Conservation (phyloP, 2,329 filamentous ascomycete genomes). For the Hymenoscyphus albidus region DNA sequence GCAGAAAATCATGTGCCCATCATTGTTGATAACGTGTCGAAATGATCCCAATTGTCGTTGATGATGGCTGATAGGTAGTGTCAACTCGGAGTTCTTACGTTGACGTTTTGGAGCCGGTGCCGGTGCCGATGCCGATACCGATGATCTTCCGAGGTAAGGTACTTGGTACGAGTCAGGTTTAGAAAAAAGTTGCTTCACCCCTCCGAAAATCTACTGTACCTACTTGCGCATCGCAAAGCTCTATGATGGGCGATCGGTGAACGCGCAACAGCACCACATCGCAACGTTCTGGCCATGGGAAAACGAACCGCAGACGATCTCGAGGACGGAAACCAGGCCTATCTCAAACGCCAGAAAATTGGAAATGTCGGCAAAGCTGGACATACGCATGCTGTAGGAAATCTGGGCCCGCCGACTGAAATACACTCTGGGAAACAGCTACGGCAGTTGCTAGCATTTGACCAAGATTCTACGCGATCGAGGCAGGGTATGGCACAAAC, state of each 20-base stretch:
- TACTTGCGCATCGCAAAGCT: background rate
- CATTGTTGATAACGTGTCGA: constrained; percentile 19
- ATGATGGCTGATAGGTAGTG: constrained; percentile 6
- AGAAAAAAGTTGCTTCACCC: constrained; percentile 12
- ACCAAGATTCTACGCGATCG: constrained; percentile 64
- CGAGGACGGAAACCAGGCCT: constrained; percentile 33
- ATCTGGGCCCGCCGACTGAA: constrained; percentile 47
- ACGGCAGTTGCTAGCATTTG: constrained; percentile 63
- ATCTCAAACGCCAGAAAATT: constrained; percentile 36
- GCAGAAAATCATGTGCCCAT: constrained; percentile 14
- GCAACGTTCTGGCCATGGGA: constrained; percentile 23
- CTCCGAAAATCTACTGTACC: background rate
- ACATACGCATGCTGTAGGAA: constrained; percentile 47
- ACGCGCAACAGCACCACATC: background rate
- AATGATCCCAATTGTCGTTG: background rate
- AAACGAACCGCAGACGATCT: constrained; percentile 31
- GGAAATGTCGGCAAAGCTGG: constrained; percentile 39
- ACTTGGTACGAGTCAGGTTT: background rate
- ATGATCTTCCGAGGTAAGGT: too few species aligned
- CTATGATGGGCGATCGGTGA: background rate
- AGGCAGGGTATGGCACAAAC: constrained; percentile 53
- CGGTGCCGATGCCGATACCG: too few species aligned
- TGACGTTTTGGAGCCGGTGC: background rate
- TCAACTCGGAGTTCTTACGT: background rate
- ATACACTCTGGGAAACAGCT: constrained; percentile 64